Evolutionary conservation across 2,329 filamentous ascomycete genomes (phyloP).

Genomic region (Talaromyces sp.): DNA sequence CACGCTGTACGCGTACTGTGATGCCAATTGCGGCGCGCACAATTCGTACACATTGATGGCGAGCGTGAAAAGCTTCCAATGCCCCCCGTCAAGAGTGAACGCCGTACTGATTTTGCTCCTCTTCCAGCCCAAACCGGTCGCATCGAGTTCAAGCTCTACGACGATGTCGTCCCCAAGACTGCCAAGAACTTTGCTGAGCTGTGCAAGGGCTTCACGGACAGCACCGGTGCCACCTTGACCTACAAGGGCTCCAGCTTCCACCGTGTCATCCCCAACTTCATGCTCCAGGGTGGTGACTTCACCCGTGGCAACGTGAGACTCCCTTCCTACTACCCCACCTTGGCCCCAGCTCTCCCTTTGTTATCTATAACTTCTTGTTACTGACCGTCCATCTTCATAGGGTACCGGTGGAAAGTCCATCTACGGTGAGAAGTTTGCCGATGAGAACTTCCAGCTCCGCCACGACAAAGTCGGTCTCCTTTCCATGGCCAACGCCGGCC

Average conservation of each 20-base stretch:
- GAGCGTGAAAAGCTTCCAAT: background rate
- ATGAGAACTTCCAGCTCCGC: slow-evolving; percentile 81
- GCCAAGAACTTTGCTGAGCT: slow-evolving; percentile 78
- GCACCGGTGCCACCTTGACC: slow-evolving; percentile 6
- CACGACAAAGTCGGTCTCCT: slow-evolving; percentile 73
- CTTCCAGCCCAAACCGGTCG: slow-evolving; percentile 64
- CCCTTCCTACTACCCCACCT: background rate
- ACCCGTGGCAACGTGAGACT: slow-evolving; percentile 76
- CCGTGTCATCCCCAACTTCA: slow-evolving; percentile 88
- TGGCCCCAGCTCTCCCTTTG: background rate
- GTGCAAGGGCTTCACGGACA: slow-evolving; percentile 68
- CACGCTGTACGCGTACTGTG: background rate
- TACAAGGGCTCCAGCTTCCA: slow-evolving; percentile 84
- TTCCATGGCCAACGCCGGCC: slow-evolving; percentile 93
- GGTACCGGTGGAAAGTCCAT: slow-evolving; percentile 90
- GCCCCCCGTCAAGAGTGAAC: background rate
- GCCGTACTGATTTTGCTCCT: slow-evolving; percentile 19
- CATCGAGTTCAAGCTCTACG: slow-evolving; percentile 85
- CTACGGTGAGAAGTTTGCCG: slow-evolving; percentile 89
- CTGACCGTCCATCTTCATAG: slow-evolving; percentile 40
- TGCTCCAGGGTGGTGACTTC: slow-evolving; percentile 96
- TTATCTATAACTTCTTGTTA: background rate
- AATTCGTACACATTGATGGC: slow-evolving; percentile 1
- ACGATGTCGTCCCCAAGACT: slow-evolving; percentile 83
- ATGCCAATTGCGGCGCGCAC: background rate